Conservation (phyloP, 805 yeast species). For the Kuraishia capsulata region DNA sequence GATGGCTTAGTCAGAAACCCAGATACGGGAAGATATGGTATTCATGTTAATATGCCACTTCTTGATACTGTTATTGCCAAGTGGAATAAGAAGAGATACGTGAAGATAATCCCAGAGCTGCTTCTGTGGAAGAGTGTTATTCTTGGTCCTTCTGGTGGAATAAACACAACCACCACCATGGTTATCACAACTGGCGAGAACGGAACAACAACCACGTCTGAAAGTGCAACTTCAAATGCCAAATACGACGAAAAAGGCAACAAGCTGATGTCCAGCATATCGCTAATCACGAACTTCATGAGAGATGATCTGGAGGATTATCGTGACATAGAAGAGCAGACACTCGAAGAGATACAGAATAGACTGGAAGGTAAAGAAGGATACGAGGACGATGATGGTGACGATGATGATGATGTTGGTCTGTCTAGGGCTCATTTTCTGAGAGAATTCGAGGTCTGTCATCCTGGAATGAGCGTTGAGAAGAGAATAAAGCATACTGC, state of each 20-base stretch:
- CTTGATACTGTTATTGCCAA: slow-evolving; percentile 32
- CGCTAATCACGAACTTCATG: slow-evolving; percentile 48
- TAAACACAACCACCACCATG: slow-evolving; percentile 49
- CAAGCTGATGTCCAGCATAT: slow-evolving; percentile 36
- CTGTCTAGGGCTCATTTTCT: neutral
- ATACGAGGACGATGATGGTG: neutral
- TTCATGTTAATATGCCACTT: slow-evolving; percentile 36
- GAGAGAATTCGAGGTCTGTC: slow-evolving; percentile 1
- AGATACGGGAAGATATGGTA: slow-evolving; percentile 35
- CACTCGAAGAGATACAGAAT: slow-evolving; percentile 33
- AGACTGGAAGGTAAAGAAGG: no score
- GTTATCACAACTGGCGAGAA: slow-evolving; percentile 16
- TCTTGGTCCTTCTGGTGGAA: slow-evolving; percentile 83
- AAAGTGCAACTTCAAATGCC: slow-evolving; percentile 2
- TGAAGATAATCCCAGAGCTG: slow-evolving; percentile 37
- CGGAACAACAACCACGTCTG: neutral
- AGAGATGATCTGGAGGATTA: slow-evolving; percentile 64
- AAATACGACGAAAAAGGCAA: slow-evolving; percentile 16
- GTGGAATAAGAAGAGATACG: slow-evolving; percentile 49
- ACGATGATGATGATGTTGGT: neutral
- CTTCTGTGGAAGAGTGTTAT: slow-evolving; percentile 77
- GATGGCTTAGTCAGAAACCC: slow-evolving; percentile 46
- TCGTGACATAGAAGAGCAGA: slow-evolving; percentile 48
- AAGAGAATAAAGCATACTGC: slow-evolving; percentile 7
- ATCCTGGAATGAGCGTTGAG: slow-evolving; percentile 18